A percentile compares a stretch with the other conserved stretches of the same genome.
These are phyloP conservation scores for Ascochyta koolunga DNA, from an alignment of 2,329 filamentous ascomycete genomes.

Conservation along the genomic window DNA sequence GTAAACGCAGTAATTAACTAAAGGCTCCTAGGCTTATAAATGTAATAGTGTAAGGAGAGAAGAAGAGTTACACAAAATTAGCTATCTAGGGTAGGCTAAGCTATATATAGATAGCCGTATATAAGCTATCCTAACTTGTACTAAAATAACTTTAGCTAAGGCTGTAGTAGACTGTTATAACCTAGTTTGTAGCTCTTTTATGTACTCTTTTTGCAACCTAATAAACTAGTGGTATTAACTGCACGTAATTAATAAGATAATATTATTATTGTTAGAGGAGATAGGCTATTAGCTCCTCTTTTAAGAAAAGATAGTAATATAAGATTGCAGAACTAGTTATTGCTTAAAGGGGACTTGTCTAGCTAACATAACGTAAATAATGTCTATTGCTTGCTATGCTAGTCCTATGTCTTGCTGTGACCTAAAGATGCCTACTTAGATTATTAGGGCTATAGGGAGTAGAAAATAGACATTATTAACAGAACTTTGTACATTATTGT, in stretches of 20 bases:
- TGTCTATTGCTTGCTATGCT: no score
- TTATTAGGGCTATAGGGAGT: neutral
- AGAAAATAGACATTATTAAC: neutral
- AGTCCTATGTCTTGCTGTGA: no score
- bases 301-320: neutral
- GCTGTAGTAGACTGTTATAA: no score
- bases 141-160: neutral
- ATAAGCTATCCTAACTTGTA: neutral
- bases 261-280: no score
- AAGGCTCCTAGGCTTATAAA: neutral
- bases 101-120: neutral
- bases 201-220: no score
- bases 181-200: no score
- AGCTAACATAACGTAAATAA: no score
- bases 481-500: neutral
- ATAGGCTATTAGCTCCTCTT: no score
- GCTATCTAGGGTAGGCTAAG: neutral
- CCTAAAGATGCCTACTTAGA: no score
- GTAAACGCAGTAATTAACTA: neutral
- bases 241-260: no score
- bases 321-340: neutral
- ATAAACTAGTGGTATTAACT: no score
- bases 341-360: neutral
- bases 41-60: neutral
- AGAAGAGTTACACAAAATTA: neutral